Evolutionary conservation across 2,329 filamentous ascomycete species (phyloP).

Genomic region (Orbilia brochopaga): DNA sequence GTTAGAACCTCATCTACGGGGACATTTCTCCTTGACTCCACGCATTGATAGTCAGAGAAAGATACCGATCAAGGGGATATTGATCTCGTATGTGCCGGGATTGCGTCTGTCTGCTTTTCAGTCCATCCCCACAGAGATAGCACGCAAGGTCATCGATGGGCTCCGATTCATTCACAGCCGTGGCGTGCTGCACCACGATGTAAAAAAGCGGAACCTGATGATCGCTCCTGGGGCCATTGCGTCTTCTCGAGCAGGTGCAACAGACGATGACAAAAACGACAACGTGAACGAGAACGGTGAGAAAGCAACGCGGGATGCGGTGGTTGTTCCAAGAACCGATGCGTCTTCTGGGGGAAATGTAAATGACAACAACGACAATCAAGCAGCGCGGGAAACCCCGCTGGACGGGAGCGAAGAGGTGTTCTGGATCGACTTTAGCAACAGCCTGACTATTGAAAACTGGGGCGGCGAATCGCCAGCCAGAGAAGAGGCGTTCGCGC

Average conservation of each 20-base stretch:
- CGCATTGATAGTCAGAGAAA: not conserved
- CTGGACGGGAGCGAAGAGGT: conserved; percentile 34
- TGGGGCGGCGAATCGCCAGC: not conserved
- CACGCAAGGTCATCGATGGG: conserved; percentile 30
- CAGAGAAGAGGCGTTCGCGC: conserved; percentile 1
- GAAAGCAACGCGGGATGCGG: conserved; percentile 4
- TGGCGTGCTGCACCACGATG: conserved; percentile 32
- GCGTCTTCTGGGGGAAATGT: no score
- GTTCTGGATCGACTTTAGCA: conserved; percentile 46
- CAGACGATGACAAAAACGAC: not conserved
- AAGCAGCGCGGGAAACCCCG: conserved; percentile 1
- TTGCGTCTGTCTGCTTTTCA: conserved; percentile 24
- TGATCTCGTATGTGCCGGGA: conserved; percentile 39
- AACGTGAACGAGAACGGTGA: conserved; percentile 14
- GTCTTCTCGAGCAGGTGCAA: not conserved
- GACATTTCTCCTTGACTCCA: conserved; percentile 10
- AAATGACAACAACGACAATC: conserved; percentile 9
- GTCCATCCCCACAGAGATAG: conserved; percentile 13
- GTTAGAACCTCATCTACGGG: conserved; percentile 17
- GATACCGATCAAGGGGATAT: conserved; percentile 27
- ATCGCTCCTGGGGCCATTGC: conserved; percentile 15
- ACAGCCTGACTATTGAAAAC: conserved; percentile 24
- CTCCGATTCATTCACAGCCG: conserved; percentile 20
- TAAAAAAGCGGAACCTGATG: conserved; percentile 38
- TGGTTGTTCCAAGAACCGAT: no score